Base-by-base conservation (phyloP, 2,329 filamentous ascomycete genomes). In the Scytalidium sp. region DNA sequence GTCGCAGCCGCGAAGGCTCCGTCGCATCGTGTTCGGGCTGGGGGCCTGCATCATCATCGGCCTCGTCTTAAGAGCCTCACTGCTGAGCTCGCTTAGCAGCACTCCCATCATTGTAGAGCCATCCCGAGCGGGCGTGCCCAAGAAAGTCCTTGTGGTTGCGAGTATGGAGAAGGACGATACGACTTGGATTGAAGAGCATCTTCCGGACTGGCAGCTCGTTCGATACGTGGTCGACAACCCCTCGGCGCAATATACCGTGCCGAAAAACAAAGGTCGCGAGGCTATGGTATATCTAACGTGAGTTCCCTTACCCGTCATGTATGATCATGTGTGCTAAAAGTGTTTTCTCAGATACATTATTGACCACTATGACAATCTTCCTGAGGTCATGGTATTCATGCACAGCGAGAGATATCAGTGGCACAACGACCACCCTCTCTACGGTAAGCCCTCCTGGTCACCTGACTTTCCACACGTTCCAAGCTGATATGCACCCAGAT, bases 331-430 rank as follows among this genome's bases (percentile, higher is more conserved):
- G n/a, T 3, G n/a, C n/a, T n/a, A n/a, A n/a, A n/a, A n/a, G n/a
- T 83, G 82, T 59, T 66, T 83, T 32, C 76, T 75, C 36, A 52
- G 50, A 43, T 84, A 80, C 64, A 77, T 85, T 53, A 80, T 85
- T 60, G 79, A 85, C 54, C 72, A 82, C 60, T 85, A 85, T 63
- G 68, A 83, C 41, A 65, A 74, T 11, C 71, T 85, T 2, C 53
- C 59, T 3, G 60, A 64, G 46, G 56, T 62, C 8, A 64, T 57
- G 19, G 51, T 59, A 22, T 65, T 65, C 47, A 56, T 64, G 51
- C 63, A 65, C 47, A 73, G 79, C 2, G 81, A 85, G 56, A 60
- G 74, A 72, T 41, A 73, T 74, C 45, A 60, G 3, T 65, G 62
- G 62, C 63, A 65, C 41, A 63, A 65, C 32, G 52, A 59, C 3